These are phyloP conservation scores for Mucor mucedo DNA, from an alignment of 371 early-diverging fungal genomes.

Conservation along the genomic window DNA sequence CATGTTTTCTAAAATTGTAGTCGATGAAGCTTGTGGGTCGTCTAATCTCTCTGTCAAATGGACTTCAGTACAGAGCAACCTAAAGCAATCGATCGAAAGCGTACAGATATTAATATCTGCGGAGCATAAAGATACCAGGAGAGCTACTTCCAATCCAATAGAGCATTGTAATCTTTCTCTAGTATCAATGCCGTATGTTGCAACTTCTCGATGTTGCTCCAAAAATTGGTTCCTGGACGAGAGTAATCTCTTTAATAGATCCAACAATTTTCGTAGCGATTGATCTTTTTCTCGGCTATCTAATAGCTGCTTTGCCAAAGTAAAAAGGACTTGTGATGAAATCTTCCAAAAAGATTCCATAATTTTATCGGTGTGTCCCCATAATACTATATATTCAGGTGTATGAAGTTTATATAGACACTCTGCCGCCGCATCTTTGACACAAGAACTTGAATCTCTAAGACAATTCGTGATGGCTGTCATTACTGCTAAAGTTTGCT, in stretches of 20 bases:
- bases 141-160: slow-evolving; percentile 73
- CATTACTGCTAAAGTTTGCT: slow-evolving; percentile 66
- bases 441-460: slow-evolving; percentile 52
- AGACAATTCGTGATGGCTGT: slow-evolving; percentile 65
- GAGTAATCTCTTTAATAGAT: slow-evolving; percentile 69
- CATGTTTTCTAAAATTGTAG: slow-evolving; percentile 72
- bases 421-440: slow-evolving; percentile 69
- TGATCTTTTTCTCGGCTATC: slow-evolving; percentile 58
- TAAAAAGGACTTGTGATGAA: slow-evolving; percentile 51
- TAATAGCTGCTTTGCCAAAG: slow-evolving; percentile 49
- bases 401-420: slow-evolving; percentile 65
- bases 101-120: slow-evolving; percentile 69
- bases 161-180: slow-evolving; percentile 71
- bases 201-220: slow-evolving; percentile 53
- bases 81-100: slow-evolving; percentile 59
- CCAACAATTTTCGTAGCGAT: slow-evolving; percentile 60
- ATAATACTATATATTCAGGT: slow-evolving; percentile 53
- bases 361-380: slow-evolving; percentile 56
- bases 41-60: slow-evolving; percentile 59
- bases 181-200: slow-evolving; percentile 60
- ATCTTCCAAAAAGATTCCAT: slow-evolving; percentile 70
- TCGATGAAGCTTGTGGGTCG: slow-evolving; percentile 49
- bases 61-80: slow-evolving; percentile 61
- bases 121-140: slow-evolving; percentile 73
- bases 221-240: slow-evolving; percentile 71